Percentiles rank a stretch among this genome's conserved stretches.
phyloP scores from a whole-genome alignment of 805 yeast species.

The Candida schatavii region DNA sequence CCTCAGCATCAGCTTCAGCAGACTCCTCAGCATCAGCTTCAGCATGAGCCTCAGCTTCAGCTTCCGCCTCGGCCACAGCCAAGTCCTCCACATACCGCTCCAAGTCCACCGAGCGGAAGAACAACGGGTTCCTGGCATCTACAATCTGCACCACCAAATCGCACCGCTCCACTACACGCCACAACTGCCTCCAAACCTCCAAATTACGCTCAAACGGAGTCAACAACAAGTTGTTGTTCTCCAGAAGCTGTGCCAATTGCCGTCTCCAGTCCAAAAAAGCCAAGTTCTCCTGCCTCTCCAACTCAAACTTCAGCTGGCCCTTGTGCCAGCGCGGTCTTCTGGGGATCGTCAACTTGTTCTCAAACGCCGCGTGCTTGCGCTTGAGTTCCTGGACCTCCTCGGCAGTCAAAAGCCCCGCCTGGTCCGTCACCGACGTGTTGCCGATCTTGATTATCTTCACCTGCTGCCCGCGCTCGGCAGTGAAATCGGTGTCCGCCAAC shows the following conservation, averaged over 20 bases:
- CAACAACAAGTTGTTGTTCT: slow-evolving; percentile 76
- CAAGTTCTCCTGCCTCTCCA: slow-evolving; percentile 84
- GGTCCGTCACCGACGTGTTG: slow-evolving; percentile 39
- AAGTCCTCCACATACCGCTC: slow-evolving; percentile 79
- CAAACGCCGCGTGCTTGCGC: slow-evolving; percentile 63
- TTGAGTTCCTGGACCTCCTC: slow-evolving; percentile 65
- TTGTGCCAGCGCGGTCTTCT: slow-evolving; percentile 87
- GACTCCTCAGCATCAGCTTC: neutral
- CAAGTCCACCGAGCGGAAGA: slow-evolving; percentile 85
- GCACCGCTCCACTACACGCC: slow-evolving; percentile 96
- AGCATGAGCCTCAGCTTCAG: slow-evolving; percentile 5
- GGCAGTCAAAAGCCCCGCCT: slow-evolving; percentile 51
- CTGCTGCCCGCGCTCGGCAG: slow-evolving; percentile 82
- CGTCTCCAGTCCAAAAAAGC: slow-evolving; percentile 95
- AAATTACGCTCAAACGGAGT: slow-evolving; percentile 97
- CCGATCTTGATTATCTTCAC: slow-evolving; percentile 83
- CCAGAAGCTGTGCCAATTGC: slow-evolving; percentile 79
- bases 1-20: neutral
- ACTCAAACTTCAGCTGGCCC: slow-evolving; percentile 65
- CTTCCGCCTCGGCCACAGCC: slow-evolving; percentile 43
- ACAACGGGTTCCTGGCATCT: slow-evolving; percentile 91
- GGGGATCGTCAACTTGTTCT: slow-evolving; percentile 77
- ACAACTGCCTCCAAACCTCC: slow-evolving; percentile 96
- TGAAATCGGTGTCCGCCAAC: slow-evolving; percentile 92
- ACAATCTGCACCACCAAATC: slow-evolving; percentile 95